Evolutionary conservation across 2,329 filamentous ascomycete species (phyloP), one percentile per base, ranked within the genome.

Genomic region (Colletotrichum camelliae): DNA sequence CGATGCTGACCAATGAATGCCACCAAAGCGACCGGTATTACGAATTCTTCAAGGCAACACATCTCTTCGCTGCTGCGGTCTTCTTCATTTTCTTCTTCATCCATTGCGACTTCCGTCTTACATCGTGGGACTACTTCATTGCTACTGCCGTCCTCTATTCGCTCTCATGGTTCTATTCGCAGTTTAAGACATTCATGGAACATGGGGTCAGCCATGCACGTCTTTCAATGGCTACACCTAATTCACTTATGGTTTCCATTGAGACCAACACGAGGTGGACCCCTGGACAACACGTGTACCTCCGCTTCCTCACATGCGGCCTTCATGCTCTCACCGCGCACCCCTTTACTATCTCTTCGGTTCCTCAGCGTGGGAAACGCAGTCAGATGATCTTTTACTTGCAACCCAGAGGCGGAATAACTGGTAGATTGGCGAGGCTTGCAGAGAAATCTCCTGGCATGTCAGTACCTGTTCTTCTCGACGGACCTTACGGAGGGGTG

Each of bases 61-160:
- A 93, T 78, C 87, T 89, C 75, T 72, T 90, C 24, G 86, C 87
- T 5, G 90, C 88, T 0, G 77, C 89, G 5, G 78, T 91, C 2
- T 93, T 92, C 78, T 82, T 92, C 21, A 66, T 92, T 10, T 90
- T 91, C 79, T 89, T 93, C 81, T 92, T 93, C 82, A 85, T 91
- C 67, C 91, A 93, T 81, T 92, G 91, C 80, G 87, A 90, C 80
- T 89, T 87, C 80, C 86, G 83, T 0, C 83, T 92, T 15, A 86
- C 88, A 2, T 91, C 90, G 3, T 91, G 89, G 89, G 88, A 92
- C 82, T 93, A 92, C 80, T 92, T 93, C 79, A 88, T 93, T 76
- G 91, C 88, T 3, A 87, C 88, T 0, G 90, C 83, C 10, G 85
- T 87, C 0, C 64, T 82, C 1, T 81, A 80, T 67, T 33, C 64